These are phyloP conservation scores for Pythium phragmitis DNA, from an alignment of 352 stramenopile species.

Conservation along the genomic window DNA sequence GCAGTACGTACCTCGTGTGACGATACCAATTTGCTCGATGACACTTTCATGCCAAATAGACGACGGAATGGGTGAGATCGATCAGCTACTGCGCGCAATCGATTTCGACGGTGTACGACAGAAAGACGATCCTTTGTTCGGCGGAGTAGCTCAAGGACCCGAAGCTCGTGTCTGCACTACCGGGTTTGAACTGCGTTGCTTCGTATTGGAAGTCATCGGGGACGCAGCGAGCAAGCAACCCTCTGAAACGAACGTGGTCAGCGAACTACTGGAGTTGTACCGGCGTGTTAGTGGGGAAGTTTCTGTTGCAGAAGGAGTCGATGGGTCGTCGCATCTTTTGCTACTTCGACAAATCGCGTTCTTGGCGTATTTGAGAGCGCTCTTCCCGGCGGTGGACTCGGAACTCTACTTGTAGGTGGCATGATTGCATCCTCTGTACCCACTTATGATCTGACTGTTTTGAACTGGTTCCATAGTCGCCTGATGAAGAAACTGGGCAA, in stretches of 20 bases:
- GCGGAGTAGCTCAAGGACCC: constrained; percentile 22
- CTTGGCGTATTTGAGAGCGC: constrained; percentile 57
- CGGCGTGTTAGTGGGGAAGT: constrained; percentile 47
- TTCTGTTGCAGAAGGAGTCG: neutral
- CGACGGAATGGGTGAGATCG: constrained; percentile 28
- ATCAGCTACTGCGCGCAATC: constrained; percentile 46
- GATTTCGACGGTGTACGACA: constrained; percentile 70
- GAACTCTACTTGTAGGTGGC: constrained; percentile 81
- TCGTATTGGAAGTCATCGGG: constrained; percentile 58
- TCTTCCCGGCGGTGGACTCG: constrained; percentile 63
- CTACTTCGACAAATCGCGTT: constrained; percentile 45
- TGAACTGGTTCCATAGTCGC: constrained; percentile 35
- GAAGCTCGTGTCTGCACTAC: constrained; percentile 42
- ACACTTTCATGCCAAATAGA: neutral
- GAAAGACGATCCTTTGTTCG: constrained; percentile 28
- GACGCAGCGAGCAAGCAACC: constrained; percentile 58
- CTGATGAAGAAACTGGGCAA: constrained; percentile 90
- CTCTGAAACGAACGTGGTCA: neutral
- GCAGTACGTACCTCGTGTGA: neutral
- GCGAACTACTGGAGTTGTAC: constrained; percentile 38
- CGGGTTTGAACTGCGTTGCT: constrained; percentile 55
- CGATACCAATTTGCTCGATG: neutral
- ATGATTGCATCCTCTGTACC: neutral
- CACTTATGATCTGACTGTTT: neutral
- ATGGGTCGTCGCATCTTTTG: neutral